Conservation (phyloP, 208 protist genomes). For the Leptomonas pyrrhocoris region DNA sequence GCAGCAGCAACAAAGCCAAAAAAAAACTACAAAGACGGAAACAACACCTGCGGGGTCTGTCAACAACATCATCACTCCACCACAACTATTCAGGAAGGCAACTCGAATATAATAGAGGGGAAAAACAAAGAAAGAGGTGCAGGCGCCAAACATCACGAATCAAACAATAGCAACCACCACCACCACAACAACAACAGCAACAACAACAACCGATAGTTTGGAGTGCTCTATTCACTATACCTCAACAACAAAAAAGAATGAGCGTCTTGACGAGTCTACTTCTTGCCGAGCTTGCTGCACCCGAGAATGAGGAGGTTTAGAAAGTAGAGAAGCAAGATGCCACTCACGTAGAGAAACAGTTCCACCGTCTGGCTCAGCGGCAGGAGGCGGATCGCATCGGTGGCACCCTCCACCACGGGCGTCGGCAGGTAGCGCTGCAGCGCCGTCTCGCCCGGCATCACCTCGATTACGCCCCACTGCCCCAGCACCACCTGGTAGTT, state of each 20-base stretch:
- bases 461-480: constrained; percentile 59
- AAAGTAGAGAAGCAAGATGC: constrained; percentile 53
- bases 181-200: too few relatives aligned
- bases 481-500: constrained; percentile 54
- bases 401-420: constrained; percentile 46
- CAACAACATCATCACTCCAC: too few relatives aligned
- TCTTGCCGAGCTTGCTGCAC: constrained; percentile 47
- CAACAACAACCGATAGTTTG: too few relatives aligned
- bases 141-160: too few relatives aligned
- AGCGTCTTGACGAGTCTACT: not conserved
- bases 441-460: constrained; percentile 48
- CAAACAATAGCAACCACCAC: too few relatives aligned
- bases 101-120: too few relatives aligned
- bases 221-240: too few relatives aligned
- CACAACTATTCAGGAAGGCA: too few relatives aligned
- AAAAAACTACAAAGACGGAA: too few relatives aligned
- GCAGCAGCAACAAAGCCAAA: too few relatives aligned
- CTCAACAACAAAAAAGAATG: not conserved
- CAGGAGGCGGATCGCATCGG: constrained; percentile 57
- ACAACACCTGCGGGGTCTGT: too few relatives aligned
- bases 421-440: constrained; percentile 56
- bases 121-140: too few relatives aligned
- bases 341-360: constrained; percentile 55
- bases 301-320: constrained; percentile 59
- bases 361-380: constrained; percentile 44